A percentile compares a stretch with the other conserved stretches of the same genome.
Conservation (phyloP, 2,329 filamentous ascomycete genomes). For the Aspergillus sp. region DNA sequence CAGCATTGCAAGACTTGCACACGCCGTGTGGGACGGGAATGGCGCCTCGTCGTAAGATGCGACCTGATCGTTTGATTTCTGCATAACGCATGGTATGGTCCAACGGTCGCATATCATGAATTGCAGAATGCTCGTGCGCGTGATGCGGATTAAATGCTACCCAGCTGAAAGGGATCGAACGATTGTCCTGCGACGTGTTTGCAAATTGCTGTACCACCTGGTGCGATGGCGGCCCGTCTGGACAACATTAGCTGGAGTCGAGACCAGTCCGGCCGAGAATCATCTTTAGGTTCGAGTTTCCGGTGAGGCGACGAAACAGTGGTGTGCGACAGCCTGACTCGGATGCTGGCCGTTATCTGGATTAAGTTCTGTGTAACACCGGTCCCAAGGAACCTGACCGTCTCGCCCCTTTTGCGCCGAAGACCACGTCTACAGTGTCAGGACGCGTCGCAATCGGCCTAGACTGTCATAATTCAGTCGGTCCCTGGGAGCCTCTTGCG, state of each 20-base stretch:
- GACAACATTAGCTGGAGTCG: not conserved
- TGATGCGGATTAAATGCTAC: not conserved
- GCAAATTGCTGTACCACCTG: slow-evolving; percentile 1
- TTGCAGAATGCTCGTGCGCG: not conserved
- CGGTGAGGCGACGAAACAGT: not conserved
- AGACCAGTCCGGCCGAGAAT: not conserved
- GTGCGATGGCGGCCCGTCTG: not conserved
- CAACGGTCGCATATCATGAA: not conserved
- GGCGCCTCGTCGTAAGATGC: not conserved
- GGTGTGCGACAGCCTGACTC: not conserved
- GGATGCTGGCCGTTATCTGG: not conserved
- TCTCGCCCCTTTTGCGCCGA: not conserved
- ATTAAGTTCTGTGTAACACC: not conserved
- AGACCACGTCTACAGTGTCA: not conserved
- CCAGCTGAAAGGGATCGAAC: not conserved
- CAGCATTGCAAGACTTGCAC: not conserved
- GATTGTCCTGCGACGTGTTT: not conserved
- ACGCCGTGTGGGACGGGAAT: not conserved
- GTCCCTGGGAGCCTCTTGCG: not conserved
- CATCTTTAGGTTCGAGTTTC: not conserved
- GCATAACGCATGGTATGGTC: not conserved
- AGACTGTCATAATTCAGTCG: not conserved
- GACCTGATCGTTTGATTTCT: not conserved
- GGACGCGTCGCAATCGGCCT: not conserved
- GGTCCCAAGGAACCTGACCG: not conserved